Conservation (phyloP, 805 yeast species). For the Limtongia smithiae region DNA sequence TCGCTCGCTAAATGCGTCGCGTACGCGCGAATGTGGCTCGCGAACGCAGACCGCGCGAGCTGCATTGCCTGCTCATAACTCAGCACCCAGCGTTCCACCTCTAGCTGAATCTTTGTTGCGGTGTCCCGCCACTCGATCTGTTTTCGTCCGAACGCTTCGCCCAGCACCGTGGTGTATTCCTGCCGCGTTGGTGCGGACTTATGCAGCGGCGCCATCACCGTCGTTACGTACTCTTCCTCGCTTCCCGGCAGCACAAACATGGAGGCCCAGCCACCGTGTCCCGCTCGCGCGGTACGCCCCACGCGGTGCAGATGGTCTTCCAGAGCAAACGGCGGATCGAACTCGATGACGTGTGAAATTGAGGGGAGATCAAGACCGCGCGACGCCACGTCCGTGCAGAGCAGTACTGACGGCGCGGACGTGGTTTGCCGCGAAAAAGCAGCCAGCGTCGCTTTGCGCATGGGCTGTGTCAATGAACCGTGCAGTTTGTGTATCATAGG, state of each 20-base stretch:
- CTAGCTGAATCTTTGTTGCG: conserved; percentile 95
- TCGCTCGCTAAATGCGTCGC: conserved; percentile 88
- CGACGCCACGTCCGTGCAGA: conserved; percentile 97
- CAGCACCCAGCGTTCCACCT: conserved; percentile 82
- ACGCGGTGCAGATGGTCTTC: conserved; percentile 96
- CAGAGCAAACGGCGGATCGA: conserved; percentile 89
- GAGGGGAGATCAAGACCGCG: conserved; percentile 92
- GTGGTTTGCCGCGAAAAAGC: conserved; percentile 43
- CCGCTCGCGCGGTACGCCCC: conserved; percentile 99
- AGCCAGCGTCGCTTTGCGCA: conserved; percentile 71
- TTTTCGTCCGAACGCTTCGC: conserved; percentile 39
- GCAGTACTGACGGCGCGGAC: conserved; percentile 51
- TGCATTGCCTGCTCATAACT: conserved; percentile 58
- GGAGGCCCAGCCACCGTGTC: conserved; percentile 71
- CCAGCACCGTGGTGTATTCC: conserved; percentile 42
- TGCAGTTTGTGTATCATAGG: conserved; percentile 68
- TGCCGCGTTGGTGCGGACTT: conserved; percentile 48
- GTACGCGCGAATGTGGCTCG: conserved; percentile 89
- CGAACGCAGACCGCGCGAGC: conserved; percentile 74
- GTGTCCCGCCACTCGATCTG: conserved; percentile 72
- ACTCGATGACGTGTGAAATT: conserved; percentile 81
- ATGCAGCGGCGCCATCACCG: conserved; percentile 56
- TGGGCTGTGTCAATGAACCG: conserved; percentile 84
- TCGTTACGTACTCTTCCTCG: conserved; percentile 74
- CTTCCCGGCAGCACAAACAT: conserved; percentile 82